A percentile compares a stretch with the other conserved stretches of the same genome.
Evolutionary conservation across 176 grass and related monocot species (phyloP).

Genomic region (Zoysia japonica): DNA sequence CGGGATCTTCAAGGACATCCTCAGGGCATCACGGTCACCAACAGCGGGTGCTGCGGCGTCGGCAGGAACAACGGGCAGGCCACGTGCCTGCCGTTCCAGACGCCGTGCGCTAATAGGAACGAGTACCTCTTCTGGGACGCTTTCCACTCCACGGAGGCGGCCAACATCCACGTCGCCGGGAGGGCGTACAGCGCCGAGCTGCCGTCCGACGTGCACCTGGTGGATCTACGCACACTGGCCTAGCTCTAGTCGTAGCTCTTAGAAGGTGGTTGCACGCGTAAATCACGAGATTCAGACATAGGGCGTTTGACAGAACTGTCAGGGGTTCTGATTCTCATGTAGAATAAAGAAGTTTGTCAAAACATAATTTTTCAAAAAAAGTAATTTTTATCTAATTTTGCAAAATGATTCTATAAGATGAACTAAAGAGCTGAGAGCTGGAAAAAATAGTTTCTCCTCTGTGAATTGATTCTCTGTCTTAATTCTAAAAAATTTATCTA

Average conservation of each 20-base stretch:
- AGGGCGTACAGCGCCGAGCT: constrained; percentile 64
- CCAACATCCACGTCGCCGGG: constrained; percentile 66
- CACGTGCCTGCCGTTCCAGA: constrained; percentile 85
- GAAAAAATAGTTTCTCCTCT: too few relatives aligned
- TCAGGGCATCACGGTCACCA: constrained; percentile 58
- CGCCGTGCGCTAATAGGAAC: constrained; percentile 71
- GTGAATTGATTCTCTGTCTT: too few relatives aligned
- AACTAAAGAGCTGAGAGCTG: too few relatives aligned
- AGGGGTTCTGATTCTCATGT: too few relatives aligned
- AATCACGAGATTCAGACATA: background rate
- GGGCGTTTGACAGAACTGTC: too few relatives aligned
- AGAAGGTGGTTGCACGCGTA: background rate
- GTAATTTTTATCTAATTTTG: too few relatives aligned
- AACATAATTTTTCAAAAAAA: too few relatives aligned
- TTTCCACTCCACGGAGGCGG: constrained; percentile 89
- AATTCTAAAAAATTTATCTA: too few relatives aligned
- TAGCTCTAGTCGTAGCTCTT: constrained; percentile 24
- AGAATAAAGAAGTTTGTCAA: too few relatives aligned
- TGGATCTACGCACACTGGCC: constrained; percentile 66
- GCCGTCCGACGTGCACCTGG: constrained; percentile 69
- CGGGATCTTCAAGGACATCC: constrained; percentile 69
- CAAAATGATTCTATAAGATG: too few relatives aligned
- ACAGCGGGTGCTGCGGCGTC: constrained; percentile 84
- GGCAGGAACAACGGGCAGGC: constrained; percentile 98
- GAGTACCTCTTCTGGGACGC: constrained; percentile 97